These are phyloP conservation scores for Cyberlindnera mycetangii DNA, from an alignment of 805 yeast genomes.

Conservation along the genomic window DNA sequence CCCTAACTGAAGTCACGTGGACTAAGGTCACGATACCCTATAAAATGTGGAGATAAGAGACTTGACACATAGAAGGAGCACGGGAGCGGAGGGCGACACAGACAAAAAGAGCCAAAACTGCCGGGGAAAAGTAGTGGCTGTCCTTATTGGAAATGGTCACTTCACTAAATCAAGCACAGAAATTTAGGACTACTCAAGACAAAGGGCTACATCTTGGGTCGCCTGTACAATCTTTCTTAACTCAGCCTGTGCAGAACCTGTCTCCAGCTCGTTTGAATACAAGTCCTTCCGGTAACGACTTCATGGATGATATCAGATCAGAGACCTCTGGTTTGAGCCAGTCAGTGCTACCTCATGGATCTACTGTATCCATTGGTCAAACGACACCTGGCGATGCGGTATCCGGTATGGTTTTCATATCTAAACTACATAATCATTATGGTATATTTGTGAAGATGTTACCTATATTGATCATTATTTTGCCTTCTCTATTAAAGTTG, in stretches of 20 bases:
- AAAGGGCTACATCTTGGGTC: neutral
- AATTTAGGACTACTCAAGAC: neutral
- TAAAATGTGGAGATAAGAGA: too few relatives aligned
- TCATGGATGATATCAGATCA: conserved; percentile 8
- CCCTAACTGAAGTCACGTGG: too few relatives aligned
- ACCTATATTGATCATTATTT: conserved; percentile 21
- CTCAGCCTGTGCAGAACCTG: too few relatives aligned
- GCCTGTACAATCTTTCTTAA: conserved; percentile 2
- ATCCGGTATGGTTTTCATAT: conserved; percentile 7
- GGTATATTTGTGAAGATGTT: conserved; percentile 14
- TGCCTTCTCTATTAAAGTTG: conserved; percentile 20
- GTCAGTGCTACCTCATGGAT: conserved; percentile 3
- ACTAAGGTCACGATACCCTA: too few relatives aligned
- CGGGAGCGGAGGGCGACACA: too few relatives aligned
- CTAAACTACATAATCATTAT: conserved; percentile 14
- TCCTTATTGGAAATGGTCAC: too few relatives aligned
- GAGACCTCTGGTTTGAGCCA: conserved; percentile 8
- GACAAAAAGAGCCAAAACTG: neutral
- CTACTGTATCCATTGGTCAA: neutral
- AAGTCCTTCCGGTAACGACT: neutral
- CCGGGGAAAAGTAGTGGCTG: neutral
- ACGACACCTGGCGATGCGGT: conserved; percentile 1
- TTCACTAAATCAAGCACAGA: neutral
- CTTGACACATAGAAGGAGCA: too few relatives aligned
- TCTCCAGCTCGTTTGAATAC: too few relatives aligned